Evolutionary conservation across 129 eudicot genomes (phyloP).

Genomic region (Centaurea solstitialis): DNA sequence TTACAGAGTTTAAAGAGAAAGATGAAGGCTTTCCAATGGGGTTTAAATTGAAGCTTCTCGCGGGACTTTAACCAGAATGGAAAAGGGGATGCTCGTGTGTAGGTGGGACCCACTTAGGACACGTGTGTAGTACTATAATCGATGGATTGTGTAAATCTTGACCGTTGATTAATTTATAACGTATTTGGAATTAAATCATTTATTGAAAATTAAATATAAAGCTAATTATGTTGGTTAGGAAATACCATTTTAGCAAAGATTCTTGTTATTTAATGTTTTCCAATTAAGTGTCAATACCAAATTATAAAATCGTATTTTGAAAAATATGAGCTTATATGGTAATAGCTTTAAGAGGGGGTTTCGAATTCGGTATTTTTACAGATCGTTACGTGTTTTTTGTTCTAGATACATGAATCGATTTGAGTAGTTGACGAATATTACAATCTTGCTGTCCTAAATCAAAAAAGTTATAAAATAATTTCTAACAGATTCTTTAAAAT

Average conservation of each 20-base stretch:
- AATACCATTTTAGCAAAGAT: not conserved
- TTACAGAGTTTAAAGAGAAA: not conserved
- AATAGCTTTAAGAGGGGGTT: not conserved
- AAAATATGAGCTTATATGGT: not conserved
- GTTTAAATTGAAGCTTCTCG: slow-evolving; percentile 2
- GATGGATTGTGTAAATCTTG: not conserved
- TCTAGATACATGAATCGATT: not conserved
- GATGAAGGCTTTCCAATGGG: not conserved
- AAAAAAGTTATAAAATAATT: too few relatives aligned
- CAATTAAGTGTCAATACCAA: not conserved
- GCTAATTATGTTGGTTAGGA: not conserved
- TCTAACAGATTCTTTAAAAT: too few relatives aligned
- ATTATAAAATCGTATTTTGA: not conserved
- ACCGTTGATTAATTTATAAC: not conserved
- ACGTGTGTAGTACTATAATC: not conserved
- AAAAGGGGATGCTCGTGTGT: not conserved
- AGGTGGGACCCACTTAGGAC: not conserved
- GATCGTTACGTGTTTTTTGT: not conserved
- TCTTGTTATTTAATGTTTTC: not conserved
- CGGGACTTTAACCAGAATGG: not conserved
- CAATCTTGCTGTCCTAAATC: not conserved
- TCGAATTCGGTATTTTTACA: not conserved
- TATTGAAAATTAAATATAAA: not conserved
- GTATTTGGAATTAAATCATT: not conserved
- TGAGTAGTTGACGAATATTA: not conserved